Evolutionary conservation across 352 stramenopile genomes (phyloP), one percentile per base, ranked within the genome.

Genomic region (Pythium monospermum): DNA sequence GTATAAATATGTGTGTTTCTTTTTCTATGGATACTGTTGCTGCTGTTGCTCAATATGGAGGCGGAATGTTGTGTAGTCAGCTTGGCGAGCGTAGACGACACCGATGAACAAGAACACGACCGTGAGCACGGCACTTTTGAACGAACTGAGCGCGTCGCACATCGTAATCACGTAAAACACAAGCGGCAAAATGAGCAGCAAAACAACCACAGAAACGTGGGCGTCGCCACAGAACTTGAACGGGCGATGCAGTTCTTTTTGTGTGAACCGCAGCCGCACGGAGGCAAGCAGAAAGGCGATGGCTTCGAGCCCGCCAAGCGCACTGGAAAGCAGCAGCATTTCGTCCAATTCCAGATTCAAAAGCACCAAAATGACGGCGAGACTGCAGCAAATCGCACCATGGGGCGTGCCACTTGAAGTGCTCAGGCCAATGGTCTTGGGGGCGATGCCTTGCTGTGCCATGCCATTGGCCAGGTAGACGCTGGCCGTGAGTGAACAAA

Each of bases 301-400:
- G 19, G 42, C 69, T 35, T 75, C 69, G 37, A 86, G 49, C 4
- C 66, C 70, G 16, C 60, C 58, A 25, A 84, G 57, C 5, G 70
- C 66, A 52, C 84, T 86, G 11, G 69, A 62, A 42, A 86, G 69
- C n/a, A 64, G 50, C 6, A 82, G 49, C 70, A 86, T 73, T 33
- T 78, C 70, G 31, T 71, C 52, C 23, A 61, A 69, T 43, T 77
- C 67, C 22, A 77, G 59, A 45, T 76, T 82, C 19, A 80, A 59
- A 33, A 85, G 60, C 3, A 83, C 70, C 18, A 85, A 65, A 41
- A 82, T 76, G 40, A 83, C 69, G 2, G 72, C 71, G 37, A 85
- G 57, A 40, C 68, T 82, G 54, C 66, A 70, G 57, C 75, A 80
- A 27, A 83, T 73, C 0, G 76, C 74, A 15, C 71, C 64, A 47